A percentile compares a stretch with the other conserved stretches of the same genome.
phyloP scores from a whole-genome alignment of 1,284 basidiomycete species.

The Exobasidium rhododendri region DNA sequence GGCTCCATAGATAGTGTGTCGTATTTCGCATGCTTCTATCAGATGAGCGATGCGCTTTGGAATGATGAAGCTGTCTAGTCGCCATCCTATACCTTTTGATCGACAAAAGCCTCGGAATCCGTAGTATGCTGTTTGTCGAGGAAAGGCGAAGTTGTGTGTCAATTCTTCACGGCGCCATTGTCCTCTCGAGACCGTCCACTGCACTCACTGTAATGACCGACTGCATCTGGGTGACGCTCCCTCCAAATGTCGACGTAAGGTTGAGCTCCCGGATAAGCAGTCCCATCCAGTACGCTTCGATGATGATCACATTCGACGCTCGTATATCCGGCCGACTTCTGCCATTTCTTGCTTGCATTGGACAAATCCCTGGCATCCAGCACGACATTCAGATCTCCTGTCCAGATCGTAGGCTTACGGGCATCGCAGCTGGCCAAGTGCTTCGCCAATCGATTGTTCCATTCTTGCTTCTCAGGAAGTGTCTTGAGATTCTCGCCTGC shows the following conservation, averaged over 20 bases:
- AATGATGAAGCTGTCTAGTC: constrained; percentile 70
- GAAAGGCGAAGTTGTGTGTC: too few relatives aligned
- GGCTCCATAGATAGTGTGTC: constrained; percentile 58
- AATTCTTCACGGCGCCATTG: too few relatives aligned
- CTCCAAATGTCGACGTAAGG: constrained; percentile 79
- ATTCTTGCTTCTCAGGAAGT: constrained; percentile 29
- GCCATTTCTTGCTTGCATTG: constrained; percentile 56
- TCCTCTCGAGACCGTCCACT: constrained; percentile 8
- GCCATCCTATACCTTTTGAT: constrained; percentile 77
- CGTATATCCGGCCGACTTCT: constrained; percentile 55
- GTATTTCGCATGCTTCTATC: constrained; percentile 73
- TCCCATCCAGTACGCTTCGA: constrained; percentile 47
- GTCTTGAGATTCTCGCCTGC: constrained; percentile 72
- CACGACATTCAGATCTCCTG: constrained; percentile 83
- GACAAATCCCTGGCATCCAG: constrained; percentile 56
- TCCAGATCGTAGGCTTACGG: constrained; percentile 80
- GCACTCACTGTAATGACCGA: constrained; percentile 63
- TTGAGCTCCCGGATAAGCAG: constrained; percentile 32
- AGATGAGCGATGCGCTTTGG: constrained; percentile 63
- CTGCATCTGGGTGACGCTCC: constrained; percentile 64
- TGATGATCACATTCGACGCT: constrained; percentile 61
- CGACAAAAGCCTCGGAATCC: constrained; percentile 79
- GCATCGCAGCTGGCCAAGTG: constrained; percentile 71
- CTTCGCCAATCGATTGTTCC: constrained; percentile 56
- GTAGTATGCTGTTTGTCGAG: constrained; percentile 70